phyloP scores from a whole-genome alignment of 2,329 filamentous ascomycete genomes.

The Fusarium duplospermum region DNA sequence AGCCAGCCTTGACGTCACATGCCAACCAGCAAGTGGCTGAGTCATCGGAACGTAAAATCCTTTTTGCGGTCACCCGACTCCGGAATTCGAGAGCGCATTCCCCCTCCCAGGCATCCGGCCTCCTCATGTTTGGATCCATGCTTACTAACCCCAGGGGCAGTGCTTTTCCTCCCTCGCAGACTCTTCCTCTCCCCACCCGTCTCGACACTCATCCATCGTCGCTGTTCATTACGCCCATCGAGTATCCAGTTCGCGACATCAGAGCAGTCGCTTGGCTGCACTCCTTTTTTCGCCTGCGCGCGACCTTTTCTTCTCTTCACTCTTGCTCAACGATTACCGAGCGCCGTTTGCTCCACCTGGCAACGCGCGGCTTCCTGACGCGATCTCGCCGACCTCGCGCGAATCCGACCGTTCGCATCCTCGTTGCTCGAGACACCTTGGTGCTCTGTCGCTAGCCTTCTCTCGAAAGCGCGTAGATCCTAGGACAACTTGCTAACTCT shows the following conservation, averaged over 20 bases:
- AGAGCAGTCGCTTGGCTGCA: slow-evolving; percentile 12
- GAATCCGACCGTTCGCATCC: slow-evolving; percentile 13
- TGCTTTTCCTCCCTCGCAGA: slow-evolving; percentile 31
- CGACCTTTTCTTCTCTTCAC: neutral
- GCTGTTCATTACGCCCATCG: slow-evolving; percentile 28
- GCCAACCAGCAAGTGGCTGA: neutral
- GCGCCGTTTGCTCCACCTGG: neutral
- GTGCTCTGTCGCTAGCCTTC: slow-evolving; percentile 34
- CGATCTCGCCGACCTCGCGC: slow-evolving; percentile 20
- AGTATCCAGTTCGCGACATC: slow-evolving; percentile 24
- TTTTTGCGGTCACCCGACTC: neutral
- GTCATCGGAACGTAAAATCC: slow-evolving; percentile 21
- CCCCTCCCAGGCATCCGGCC: neutral
- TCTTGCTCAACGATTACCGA: slow-evolving; percentile 5
- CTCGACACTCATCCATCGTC: slow-evolving; percentile 31
- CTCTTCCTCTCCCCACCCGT: slow-evolving; percentile 38
- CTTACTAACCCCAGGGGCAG: slow-evolving; percentile 33
- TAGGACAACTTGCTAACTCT: slow-evolving; percentile 45
- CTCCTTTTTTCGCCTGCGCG: neutral
- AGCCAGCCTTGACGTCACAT: slow-evolving; percentile 2
- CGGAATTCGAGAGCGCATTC: neutral
- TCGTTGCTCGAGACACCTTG: slow-evolving; percentile 15
- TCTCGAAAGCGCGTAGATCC: slow-evolving; percentile 38
- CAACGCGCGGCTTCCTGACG: slow-evolving; percentile 12
- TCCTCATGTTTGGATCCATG: neutral